Base-by-base conservation (phyloP, 1,139 yeast genomes). In the Pichia kudriavzevii region DNA sequence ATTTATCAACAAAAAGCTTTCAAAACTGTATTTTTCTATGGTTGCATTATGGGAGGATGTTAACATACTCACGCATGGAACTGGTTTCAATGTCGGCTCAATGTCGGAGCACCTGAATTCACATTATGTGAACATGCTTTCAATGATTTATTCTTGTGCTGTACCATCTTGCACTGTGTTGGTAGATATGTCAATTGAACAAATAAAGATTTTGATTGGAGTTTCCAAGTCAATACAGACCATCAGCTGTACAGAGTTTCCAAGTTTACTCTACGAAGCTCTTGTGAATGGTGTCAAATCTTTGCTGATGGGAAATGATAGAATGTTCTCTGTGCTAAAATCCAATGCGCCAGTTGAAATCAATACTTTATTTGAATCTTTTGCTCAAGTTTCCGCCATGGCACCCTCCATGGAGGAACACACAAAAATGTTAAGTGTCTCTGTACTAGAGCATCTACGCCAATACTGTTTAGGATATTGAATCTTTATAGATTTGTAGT, bases 111-210 rank as follows among this genome's bases (percentile, higher is more conserved):
- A 79, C 2, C 57, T 79, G 26, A 61, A 66, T 22, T 68, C 75
- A 0, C 88, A 79, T 50, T 79, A 67, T 50, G 48, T 80, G 35
- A 69, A 73, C 38, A 75, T 84, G 0, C 50, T 81, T 40, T 66
- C 75, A 0, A 51, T 80, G 16, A 48, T 80, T 6, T 53, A 78
- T 19, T 74, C 74, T 36, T 61, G 76, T 33, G 75, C 81, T 0
- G 69, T 69, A 43, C 84, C 85, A 0, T 56, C 73, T 0, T 60
- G 72, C 1, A 47, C 58, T 0, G 70, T 72, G 37, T 46, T 75
- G 15, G 55, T 60, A 2, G 82, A 74, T 28, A 78, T 80, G 84
- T 60, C 72, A 1, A 55, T 60, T 4, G 88, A 79, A 45, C 57
- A 66, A 36, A 46, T 79, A 15, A 56, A 61, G 2, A 52, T 78